Evolutionary conservation across 495 filamentous ascomycete species (phyloP).

Genomic region (Penicillium paradoxum): DNA sequence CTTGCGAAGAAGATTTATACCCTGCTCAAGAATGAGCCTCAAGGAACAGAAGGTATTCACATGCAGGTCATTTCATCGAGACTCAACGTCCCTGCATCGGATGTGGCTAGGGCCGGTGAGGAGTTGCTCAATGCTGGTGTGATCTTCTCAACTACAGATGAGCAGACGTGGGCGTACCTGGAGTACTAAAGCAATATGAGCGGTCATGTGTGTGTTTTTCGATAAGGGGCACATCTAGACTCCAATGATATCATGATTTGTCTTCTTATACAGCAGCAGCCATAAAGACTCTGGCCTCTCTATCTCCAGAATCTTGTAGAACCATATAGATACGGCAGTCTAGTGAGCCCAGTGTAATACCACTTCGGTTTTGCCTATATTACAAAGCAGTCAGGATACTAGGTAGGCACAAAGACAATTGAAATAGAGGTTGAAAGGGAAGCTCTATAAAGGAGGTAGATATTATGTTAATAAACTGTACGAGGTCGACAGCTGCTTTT

Average conservation of each 20-base stretch:
- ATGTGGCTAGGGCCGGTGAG: conserved; percentile 70
- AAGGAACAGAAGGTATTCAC: conserved; percentile 77
- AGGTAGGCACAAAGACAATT: no score
- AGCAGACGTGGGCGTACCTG: conserved; percentile 70
- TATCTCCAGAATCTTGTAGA: not conserved
- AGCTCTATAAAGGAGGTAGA: no score
- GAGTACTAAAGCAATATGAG: conserved; percentile 43
- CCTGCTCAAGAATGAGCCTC: conserved; percentile 54
- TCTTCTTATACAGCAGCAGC: conserved; percentile 8
- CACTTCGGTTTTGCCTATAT: no score
- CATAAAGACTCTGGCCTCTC: not conserved
- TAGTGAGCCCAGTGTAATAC: no score
- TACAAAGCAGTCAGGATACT: no score
- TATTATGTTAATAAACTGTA: no score
- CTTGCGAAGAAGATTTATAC: conserved; percentile 64
- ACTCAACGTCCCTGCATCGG: conserved; percentile 55
- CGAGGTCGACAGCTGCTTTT: no score
- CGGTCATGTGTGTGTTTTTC: not conserved
- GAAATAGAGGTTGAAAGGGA: no score
- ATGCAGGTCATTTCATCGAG: conserved; percentile 64
- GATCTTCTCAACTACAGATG: conserved; percentile 89
- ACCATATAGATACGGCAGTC: not conserved
- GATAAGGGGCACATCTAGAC: conserved; percentile 6
- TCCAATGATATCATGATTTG: conserved; percentile 31
- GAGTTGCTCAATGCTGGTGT: conserved; percentile 68